Conservation (phyloP, 306 rosid genomes). For the Cyamopsis tetragonoloba region DNA sequence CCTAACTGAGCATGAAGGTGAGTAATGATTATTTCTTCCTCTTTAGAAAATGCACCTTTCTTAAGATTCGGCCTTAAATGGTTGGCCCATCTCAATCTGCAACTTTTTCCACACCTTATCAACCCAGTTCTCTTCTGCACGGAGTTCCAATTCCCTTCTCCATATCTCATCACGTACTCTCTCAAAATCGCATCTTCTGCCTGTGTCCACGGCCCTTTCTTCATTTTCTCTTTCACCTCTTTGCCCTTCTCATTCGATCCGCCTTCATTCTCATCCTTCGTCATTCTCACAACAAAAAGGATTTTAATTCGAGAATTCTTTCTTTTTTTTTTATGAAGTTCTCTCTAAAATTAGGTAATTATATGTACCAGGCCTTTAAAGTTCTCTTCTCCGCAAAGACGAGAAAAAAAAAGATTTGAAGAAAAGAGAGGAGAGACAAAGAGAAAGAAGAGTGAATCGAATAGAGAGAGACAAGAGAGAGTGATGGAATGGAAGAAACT, state of each 20-base stretch:
- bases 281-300: too few species aligned
- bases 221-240: conserved; percentile 13
- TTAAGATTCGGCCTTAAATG: conserved; percentile 64
- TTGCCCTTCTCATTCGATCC: not conserved
- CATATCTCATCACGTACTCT: conserved; percentile 55
- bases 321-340: too few species aligned
- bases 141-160: conserved; percentile 71
- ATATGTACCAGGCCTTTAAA: too few species aligned
- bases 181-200: conserved; percentile 47
- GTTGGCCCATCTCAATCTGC: conserved; percentile 73
- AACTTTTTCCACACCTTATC: conserved; percentile 68
- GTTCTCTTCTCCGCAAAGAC: conserved; percentile 46
- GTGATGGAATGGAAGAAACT: not conserved
- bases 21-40: conserved; percentile 51
- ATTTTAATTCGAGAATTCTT: too few species aligned
- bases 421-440: conserved; percentile 25
- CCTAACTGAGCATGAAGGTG: conserved; percentile 62
- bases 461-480: not conserved
- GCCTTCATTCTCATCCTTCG: not conserved
- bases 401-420: conserved; percentile 18
- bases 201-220: conserved; percentile 71
- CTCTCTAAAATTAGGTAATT: too few species aligned
- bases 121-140: conserved; percentile 52
- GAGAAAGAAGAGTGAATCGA: not conserved
- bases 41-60: conserved; percentile 50